Evolutionary conservation across 2,329 filamentous ascomycete genomes (phyloP), one percentile per base, ranked within the genome.

Genomic region (Fusarium poae): DNA sequence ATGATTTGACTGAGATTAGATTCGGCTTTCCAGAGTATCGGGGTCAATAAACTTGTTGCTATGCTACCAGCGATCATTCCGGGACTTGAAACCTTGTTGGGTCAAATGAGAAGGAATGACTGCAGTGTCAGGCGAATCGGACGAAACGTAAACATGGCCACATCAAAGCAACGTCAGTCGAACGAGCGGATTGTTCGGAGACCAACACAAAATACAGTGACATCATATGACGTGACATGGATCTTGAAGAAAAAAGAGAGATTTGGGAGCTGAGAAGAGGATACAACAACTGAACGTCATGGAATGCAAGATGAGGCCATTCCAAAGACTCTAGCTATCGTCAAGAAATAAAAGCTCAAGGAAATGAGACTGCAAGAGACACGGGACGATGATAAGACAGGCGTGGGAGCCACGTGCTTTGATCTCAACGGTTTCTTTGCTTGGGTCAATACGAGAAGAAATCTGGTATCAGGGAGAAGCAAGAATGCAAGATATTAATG

Each of bases 161-260:
- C 51, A 56, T 25, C 11, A 54, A 53, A 51, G 57, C 32, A 54
- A 62, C 8, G 44, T 32, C 23, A 48, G 23, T 43, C 35, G 32
- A 61, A 61, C 27, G 43, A 52, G 27, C 46, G 60, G 50, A 50
- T 30, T 65, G 40, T 12, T 37, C 45, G 46, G 54, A 53, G 9
- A 23, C 18, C 10, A 44, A 60, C 46, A 52, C 18, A 12, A 67
- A 50, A 30, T 45, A 6, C 32, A 50, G 57, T 67, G 67, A 70
- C 67, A 70, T 70, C 53, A 66, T 70, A 64, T 57, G 67, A 70
- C 67, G 57, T 64, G 66, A 52, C 57, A 27, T 50, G 29, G 37
- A 35, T 29, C 37, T 53, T 35, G 32, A 18, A 16, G 32, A 18
- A 39, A n/a, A 43, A n/a, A 42, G 37, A 37, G 9, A 27, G 30